Base-by-base conservation (phyloP, 2,329 filamentous ascomycete species). In the Paecilomyces dactylethromorphus region DNA sequence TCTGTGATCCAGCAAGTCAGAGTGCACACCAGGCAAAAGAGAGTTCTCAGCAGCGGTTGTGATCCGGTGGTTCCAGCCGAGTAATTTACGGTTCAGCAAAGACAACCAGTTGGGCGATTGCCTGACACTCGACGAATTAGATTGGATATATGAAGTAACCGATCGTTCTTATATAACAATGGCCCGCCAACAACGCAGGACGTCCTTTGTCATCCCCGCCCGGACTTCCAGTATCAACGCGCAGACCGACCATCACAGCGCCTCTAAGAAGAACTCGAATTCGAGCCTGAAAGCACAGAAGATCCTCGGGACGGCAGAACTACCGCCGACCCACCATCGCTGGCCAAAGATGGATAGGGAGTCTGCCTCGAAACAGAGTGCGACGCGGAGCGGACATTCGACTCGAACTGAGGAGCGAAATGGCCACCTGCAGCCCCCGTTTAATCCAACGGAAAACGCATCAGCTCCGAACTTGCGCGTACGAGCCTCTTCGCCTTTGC, bases 401-500 rank as follows among this genome's bases (percentile, higher is more conserved):
- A 45, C 39, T 45, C 39, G 39, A 51, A 33, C 22, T 24, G 21
- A 49, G 15, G 21, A 49, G 15, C 50, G 22, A 4, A 32, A 59
- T 18, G 24, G 50, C 32, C 49, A 52, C 10, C 54, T 54, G 22
- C 15, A 29, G 13, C 31, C 15, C 22, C 31, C 29, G 18, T 35
- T 56, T 31, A 7, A 22, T 22, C 24, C 39, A 22, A 26, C 51
- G 18, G 13, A 57, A 10, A 15, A 50, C 10, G 57, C 53, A 11
- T 50, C 55, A 11, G 53, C 55, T 33, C 24, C 54, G 21, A 57
- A 56, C 35, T 54, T 63, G 18, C 61, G 61, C 2, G 61, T 63
- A 33, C 53, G 61, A 55, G 61, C 61, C 24, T 63, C 61, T 7
- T 63, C 61, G 12, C 61, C 61, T 11, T 54, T 63, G 29, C 61